A percentile compares a stretch with the other conserved stretches of the same genome.
Conservation (phyloP, 345 rosid genomes). For the Heritiera littoralis region DNA sequence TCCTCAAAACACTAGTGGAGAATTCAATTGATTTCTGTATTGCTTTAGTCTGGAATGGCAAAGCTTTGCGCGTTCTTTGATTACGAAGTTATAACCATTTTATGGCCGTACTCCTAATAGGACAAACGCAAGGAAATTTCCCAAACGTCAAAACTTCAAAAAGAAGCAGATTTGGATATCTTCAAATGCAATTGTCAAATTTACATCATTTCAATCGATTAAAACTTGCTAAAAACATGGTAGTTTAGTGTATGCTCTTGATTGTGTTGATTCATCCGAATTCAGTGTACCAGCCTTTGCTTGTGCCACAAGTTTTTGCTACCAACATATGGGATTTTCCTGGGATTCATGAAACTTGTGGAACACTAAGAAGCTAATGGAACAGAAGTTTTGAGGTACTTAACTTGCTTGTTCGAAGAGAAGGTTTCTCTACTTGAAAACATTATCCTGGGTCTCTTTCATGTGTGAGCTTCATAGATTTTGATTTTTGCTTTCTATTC, state of each 20-base stretch:
- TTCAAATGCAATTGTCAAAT: constrained; percentile 14
- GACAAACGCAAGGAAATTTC: constrained; percentile 45
- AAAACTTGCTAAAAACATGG: neutral
- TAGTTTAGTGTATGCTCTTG: neutral
- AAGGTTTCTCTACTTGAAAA: neutral
- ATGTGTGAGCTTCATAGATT: constrained; percentile 5
- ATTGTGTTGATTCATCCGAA: constrained; percentile 7
- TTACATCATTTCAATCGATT: constrained; percentile 3
- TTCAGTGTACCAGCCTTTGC: constrained; percentile 31
- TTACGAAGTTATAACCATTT: constrained; percentile 22
- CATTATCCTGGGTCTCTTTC: neutral
- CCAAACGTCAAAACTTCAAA: constrained; percentile 18
- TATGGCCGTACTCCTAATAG: constrained; percentile 29
- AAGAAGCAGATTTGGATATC: neutral
- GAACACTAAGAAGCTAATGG: neutral
- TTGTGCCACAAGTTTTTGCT: neutral
- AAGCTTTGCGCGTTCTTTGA: neutral
- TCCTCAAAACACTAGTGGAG: neutral
- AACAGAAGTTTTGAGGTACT: neutral
- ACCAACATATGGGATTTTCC: neutral
- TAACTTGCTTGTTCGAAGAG: no score
- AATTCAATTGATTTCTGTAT: neutral
- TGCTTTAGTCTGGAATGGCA: constrained; percentile 8
- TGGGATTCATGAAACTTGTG: neutral
- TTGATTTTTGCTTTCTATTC: neutral